These are phyloP conservation scores for Litchi chinensis DNA, from an alignment of 345 rosid species.

Conservation along the genomic window DNA sequence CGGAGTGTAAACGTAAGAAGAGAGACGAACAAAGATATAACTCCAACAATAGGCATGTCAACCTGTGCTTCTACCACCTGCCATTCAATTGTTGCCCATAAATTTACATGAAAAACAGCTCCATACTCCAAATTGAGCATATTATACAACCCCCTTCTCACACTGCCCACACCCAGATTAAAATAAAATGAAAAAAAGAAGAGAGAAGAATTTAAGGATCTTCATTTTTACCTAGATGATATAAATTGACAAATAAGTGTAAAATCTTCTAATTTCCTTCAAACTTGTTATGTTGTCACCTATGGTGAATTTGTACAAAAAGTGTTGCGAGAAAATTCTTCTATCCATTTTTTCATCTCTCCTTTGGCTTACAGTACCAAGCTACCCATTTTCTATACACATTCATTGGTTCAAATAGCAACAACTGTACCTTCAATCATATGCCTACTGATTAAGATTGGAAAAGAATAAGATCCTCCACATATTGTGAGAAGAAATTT, in stretches of 20 bases:
- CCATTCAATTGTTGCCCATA: slow-evolving; percentile 17
- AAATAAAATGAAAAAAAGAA: neutral
- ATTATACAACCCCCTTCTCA: neutral
- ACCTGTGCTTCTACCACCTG: slow-evolving; percentile 88
- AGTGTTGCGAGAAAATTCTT: neutral
- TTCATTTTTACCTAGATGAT: neutral
- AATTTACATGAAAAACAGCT: slow-evolving; percentile 6
- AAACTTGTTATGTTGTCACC: neutral
- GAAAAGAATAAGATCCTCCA: neutral
- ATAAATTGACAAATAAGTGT: neutral
- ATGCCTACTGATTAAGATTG: neutral
- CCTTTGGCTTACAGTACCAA: neutral
- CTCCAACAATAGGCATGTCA: slow-evolving; percentile 88
- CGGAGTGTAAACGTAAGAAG: slow-evolving; percentile 85
- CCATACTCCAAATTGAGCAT: slow-evolving; percentile 8
- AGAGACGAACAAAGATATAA: slow-evolving; percentile 77
- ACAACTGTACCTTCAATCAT: neutral
- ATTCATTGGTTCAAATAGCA: neutral
- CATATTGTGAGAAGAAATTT: neutral
- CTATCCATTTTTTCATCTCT: neutral
- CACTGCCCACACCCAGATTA: neutral
- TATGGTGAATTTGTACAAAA: neutral
- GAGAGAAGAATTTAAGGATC: neutral
- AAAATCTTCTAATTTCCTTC: neutral
- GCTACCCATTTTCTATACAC: neutral